These are phyloP conservation scores for Obba rivulosa DNA, from an alignment of 768 basidiomycete genomes.

Conservation along the genomic window DNA sequence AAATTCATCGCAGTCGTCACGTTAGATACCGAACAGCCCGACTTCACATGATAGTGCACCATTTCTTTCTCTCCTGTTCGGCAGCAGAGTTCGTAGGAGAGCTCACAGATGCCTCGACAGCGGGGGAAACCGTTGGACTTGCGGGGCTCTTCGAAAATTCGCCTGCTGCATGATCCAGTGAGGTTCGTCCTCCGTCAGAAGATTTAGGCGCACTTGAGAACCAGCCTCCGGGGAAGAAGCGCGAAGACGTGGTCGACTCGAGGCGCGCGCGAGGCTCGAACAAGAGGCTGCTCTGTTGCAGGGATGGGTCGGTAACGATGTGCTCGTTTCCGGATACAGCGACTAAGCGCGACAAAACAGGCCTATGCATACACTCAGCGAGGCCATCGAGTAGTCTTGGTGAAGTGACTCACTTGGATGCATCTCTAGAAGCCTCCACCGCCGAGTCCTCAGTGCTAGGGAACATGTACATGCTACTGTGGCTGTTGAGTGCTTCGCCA, in stretches of 20 bases:
- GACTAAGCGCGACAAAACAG: conserved; percentile 19
- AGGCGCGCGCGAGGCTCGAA: conserved; percentile 29
- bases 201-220: conserved; percentile 31
- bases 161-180: conserved; percentile 45
- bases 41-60: conserved; percentile 25
- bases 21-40: neutral
- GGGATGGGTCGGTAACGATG: conserved; percentile 7
- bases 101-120: conserved; percentile 15
- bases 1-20: conserved; percentile 16
- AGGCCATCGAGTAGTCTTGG: neutral
- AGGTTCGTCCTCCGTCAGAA: conserved; percentile 38
- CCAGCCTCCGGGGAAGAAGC: conserved; percentile 56
- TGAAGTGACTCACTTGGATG: conserved; percentile 9
- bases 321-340: conserved; percentile 17
- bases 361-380: conserved; percentile 7
- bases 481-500: neutral
- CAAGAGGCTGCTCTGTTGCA: conserved; percentile 13
- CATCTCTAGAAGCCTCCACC: conserved; percentile 1
- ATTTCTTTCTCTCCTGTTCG: conserved; percentile 18
- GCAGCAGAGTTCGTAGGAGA: conserved; percentile 15
- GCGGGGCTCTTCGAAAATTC: conserved; percentile 31
- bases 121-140: conserved; percentile 4
- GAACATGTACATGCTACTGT: conserved; percentile 10
- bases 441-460: conserved; percentile 6
- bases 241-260: conserved; percentile 52